A percentile compares a stretch with the other conserved stretches of the same genome.
These are phyloP conservation scores for Strobilomyces dryophilus DNA, from an alignment of 768 basidiomycete species.

Conservation along the genomic window DNA sequence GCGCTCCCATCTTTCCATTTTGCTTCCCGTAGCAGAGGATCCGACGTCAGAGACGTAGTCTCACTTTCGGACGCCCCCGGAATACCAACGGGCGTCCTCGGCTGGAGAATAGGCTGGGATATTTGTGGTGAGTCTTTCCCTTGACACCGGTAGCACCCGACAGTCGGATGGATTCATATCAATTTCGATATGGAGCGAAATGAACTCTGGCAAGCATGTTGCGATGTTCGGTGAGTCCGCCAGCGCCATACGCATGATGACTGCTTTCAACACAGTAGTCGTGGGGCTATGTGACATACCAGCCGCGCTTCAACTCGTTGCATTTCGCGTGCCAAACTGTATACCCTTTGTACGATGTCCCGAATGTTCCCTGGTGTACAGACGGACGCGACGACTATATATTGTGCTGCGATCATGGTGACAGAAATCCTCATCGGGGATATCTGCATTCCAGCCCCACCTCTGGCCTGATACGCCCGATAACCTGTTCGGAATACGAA, in stretches of 20 bases:
- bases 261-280: background rate
- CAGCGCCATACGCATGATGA: background rate
- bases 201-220: background rate
- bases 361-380: background rate
- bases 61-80: conserved; percentile 5
- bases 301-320: background rate
- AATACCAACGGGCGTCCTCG: conserved; percentile 3
- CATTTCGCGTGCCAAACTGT: background rate
- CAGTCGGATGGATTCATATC: background rate
- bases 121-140: background rate
- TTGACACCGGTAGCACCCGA: background rate
- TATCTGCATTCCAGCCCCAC: background rate
- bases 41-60: background rate
- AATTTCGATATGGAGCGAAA: background rate
- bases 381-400: background rate
- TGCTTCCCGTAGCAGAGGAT: background rate
- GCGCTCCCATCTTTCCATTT: too few relatives aligned
- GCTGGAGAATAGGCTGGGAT: background rate
- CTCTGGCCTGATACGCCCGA: background rate
- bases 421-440: conserved; percentile 1
- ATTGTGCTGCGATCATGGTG: background rate
- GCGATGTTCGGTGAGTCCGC: conserved; percentile 4
- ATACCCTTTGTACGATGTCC: background rate
- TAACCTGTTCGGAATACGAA: background rate
- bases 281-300: background rate